A percentile compares a stretch with the other conserved stretches of the same genome.
Conservation (phyloP, 2,329 filamentous ascomycete species). For the Rutstroemia sp. region DNA sequence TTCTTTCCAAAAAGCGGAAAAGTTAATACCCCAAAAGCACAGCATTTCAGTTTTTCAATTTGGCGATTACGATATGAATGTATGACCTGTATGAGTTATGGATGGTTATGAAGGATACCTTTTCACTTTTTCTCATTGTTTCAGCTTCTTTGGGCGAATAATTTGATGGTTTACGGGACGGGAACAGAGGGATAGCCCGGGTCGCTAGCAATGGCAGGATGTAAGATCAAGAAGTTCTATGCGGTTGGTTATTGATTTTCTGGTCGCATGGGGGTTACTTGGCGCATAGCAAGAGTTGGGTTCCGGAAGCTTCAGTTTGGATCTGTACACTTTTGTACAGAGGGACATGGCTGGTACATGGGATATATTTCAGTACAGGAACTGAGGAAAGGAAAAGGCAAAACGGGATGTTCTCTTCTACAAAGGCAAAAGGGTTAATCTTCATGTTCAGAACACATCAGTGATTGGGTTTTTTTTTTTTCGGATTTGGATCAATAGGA, state of each 20-base stretch:
- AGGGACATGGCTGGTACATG: constrained; percentile 7
- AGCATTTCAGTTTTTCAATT: constrained; percentile 11
- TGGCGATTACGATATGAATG: constrained; percentile 18
- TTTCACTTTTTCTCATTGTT: constrained; percentile 9
- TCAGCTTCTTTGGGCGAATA: background rate
- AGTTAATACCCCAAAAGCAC: constrained; percentile 24
- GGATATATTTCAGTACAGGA: background rate
- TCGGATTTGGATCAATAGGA: background rate
- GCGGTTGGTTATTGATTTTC: background rate
- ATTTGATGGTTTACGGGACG: background rate
- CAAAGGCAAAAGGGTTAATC: background rate
- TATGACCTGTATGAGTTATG: constrained; percentile 27
- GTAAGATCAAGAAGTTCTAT: constrained; percentile 6
- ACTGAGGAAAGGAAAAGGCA: background rate
- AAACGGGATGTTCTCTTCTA: background rate
- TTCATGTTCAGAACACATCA: background rate
- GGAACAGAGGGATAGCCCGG: background rate
- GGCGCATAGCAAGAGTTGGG: background rate
- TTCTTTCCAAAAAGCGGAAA: constrained; percentile 22
- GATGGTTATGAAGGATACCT: constrained; percentile 24
- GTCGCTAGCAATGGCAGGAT: constrained; percentile 8
- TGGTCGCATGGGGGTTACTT: background rate
- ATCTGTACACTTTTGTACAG: background rate
- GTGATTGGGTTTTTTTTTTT: constrained; percentile 4
- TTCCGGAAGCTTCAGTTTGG: background rate